phyloP scores from a whole-genome alignment of 257 asterid genomes.

The Nicotiana benthamiana region DNA sequence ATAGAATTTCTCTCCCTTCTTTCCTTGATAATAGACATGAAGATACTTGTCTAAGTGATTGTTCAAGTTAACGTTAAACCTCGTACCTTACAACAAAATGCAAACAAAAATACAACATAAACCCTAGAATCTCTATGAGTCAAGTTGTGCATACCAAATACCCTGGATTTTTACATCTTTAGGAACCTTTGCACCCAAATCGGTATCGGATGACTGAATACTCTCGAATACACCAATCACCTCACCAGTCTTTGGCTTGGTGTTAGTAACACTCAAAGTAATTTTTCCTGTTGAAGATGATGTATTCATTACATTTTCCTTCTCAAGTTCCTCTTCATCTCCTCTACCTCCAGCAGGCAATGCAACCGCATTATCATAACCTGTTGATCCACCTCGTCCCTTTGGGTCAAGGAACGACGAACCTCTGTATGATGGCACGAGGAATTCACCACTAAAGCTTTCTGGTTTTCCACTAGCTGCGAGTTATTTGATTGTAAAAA shows the following conservation, averaged over 20 bases:
- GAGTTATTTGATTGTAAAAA: constrained; percentile 76
- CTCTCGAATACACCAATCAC: constrained; percentile 90
- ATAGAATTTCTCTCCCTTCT: too few relatives aligned
- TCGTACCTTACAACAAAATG: constrained; percentile 35
- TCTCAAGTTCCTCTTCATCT: constrained; percentile 82
- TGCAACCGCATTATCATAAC: constrained; percentile 89
- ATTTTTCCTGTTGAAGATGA: constrained; percentile 67
- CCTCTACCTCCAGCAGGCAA: constrained; percentile 98
- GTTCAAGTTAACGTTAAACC: constrained; percentile 14
- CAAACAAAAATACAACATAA: constrained; percentile 18
- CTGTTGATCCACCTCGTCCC: constrained; percentile 95
- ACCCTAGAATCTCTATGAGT: constrained; percentile 20
- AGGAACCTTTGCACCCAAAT: constrained; percentile 85
- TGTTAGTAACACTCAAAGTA: constrained; percentile 66
- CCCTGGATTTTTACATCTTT: constrained; percentile 92
- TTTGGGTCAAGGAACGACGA: constrained; percentile 97
- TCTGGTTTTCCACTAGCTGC: constrained; percentile 81
- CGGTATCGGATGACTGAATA: constrained; percentile 89
- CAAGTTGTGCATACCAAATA: constrained; percentile 91
- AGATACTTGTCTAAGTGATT: constrained; percentile 14
- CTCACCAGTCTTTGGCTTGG: constrained; percentile 90
- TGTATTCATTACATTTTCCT: constrained; percentile 75
- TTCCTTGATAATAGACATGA: constrained; percentile 24
- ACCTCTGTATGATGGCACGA: constrained; percentile 91
- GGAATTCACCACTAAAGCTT: constrained; percentile 55